phyloP scores from a whole-genome alignment of 345 rosid species.

The Brassica cretica region DNA sequence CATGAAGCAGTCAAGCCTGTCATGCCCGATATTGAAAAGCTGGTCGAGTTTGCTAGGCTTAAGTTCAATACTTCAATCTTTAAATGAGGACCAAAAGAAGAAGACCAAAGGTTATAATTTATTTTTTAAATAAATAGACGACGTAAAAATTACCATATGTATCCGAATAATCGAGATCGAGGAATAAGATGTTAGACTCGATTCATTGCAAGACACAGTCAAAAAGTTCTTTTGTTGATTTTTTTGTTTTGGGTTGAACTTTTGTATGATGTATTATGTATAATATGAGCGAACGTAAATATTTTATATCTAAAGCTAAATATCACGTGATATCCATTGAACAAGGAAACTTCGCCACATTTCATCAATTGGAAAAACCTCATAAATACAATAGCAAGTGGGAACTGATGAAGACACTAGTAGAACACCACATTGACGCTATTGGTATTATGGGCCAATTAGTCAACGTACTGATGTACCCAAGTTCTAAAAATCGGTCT shows the following conservation, averaged over 20 bases:
- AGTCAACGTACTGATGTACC: not conserved
- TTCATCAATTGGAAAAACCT: not conserved
- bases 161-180: slow-evolving; percentile 17
- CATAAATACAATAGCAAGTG: not conserved
- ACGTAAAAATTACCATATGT: not conserved
- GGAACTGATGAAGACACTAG: not conserved
- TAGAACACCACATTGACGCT: not conserved
- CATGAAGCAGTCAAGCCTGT: slow-evolving; percentile 66
- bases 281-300: not conserved
- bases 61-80: slow-evolving; percentile 37
- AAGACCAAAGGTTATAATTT: not conserved
- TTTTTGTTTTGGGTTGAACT: not conserved
- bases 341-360: not conserved
- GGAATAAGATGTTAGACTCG: slow-evolving; percentile 16
- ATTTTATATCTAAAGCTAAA: not conserved
- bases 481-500: no score
- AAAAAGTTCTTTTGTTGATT: slow-evolving; percentile 24
- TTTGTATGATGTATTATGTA: not conserved
- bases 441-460: not conserved
- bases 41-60: slow-evolving; percentile 37
- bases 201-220: slow-evolving; percentile 4
- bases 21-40: slow-evolving; percentile 71
- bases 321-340: not conserved
- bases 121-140: not conserved
- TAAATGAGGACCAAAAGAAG: not conserved